Evolutionary conservation across 495 filamentous ascomycete genomes (phyloP).

Genomic region (Lentithecium fluviatile): DNA sequence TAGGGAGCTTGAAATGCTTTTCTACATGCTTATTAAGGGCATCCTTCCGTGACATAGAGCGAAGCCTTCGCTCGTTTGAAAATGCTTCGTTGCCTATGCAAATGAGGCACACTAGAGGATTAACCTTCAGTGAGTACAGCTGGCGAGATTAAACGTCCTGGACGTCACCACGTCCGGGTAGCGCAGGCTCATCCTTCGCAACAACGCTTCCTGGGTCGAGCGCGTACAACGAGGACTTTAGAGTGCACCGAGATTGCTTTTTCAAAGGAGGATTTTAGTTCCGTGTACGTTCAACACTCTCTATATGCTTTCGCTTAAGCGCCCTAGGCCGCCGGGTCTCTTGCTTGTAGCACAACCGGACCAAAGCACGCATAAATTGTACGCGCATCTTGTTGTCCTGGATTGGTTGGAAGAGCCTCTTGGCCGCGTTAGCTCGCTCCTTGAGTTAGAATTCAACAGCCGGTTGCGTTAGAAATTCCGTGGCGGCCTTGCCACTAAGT

Average conservation of each 20-base stretch:
- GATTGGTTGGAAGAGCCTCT: conserved; percentile 27
- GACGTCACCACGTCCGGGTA: too few species aligned
- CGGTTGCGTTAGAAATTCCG: conserved; percentile 22
- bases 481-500: conserved; percentile 19
- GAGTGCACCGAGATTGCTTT: too few species aligned
- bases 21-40: conserved; percentile 24
- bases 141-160: too few species aligned
- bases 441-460: conserved; percentile 21
- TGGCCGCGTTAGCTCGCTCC: conserved; percentile 19
- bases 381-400: conserved; percentile 17
- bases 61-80: conserved; percentile 13
- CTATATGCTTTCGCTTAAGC: conserved; percentile 6
- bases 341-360: conserved; percentile 7
- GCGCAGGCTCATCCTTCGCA: too few species aligned
- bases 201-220: too few species aligned
- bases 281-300: too few species aligned
- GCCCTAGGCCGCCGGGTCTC: conserved; percentile 19
- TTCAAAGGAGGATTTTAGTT: too few species aligned
- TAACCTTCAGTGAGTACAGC: conserved; percentile 10
- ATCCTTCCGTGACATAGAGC: conserved; percentile 7
- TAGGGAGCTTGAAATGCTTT: conserved; percentile 3
- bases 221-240: too few species aligned
- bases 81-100: conserved; percentile 15
- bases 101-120: conserved; percentile 18
- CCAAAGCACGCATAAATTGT: conserved; percentile 16